Conservation (phyloP, 179 eudicot species). For the Pouteria campechiana region DNA sequence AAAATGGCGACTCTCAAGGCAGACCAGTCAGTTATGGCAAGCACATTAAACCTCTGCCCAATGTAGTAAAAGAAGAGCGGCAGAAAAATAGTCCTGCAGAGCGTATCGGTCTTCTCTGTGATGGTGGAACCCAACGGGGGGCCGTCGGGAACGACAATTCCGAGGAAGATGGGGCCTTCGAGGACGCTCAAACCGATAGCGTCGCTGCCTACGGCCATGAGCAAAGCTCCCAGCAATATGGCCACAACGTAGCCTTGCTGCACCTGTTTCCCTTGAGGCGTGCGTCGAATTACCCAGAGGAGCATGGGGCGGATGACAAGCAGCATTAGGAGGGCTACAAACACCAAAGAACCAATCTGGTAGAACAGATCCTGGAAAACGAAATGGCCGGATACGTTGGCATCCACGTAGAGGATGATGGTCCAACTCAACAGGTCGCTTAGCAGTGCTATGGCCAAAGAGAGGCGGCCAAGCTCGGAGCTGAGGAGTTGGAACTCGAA, state of each 20-base stretch:
- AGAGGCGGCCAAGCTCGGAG: conserved; percentile 26
- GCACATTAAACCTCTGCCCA: conserved; percentile 5
- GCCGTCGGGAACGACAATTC: conserved; percentile 6
- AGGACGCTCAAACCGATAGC: background rate
- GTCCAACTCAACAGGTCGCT: conserved; percentile 9
- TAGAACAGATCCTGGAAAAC: background rate
- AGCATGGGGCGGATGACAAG: conserved; percentile 9
- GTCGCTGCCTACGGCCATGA: conserved; percentile 9
- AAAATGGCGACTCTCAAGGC: conserved; percentile 9
- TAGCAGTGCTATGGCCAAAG: conserved; percentile 14
- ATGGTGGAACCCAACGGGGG: conserved; percentile 13
- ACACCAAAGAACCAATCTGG: background rate
- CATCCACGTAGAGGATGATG: conserved; percentile 5
- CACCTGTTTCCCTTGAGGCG: conserved; percentile 17
- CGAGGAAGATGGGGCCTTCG: conserved; percentile 5
- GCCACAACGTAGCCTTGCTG: conserved; percentile 11
- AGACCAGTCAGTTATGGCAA: conserved; percentile 8
- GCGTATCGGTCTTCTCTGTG: conserved; percentile 5
- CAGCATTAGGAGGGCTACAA: conserved; percentile 5
- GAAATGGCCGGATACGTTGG: background rate
- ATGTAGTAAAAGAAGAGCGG: conserved; percentile 6
- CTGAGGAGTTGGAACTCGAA: conserved; percentile 20
- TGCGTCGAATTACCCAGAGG: conserved; percentile 3
- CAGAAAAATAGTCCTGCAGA: conserved; percentile 7
- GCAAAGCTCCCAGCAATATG: conserved; percentile 9